Base-by-base conservation (phyloP, 352 stramenopile species). In the Phytophthora uliginosa region DNA sequence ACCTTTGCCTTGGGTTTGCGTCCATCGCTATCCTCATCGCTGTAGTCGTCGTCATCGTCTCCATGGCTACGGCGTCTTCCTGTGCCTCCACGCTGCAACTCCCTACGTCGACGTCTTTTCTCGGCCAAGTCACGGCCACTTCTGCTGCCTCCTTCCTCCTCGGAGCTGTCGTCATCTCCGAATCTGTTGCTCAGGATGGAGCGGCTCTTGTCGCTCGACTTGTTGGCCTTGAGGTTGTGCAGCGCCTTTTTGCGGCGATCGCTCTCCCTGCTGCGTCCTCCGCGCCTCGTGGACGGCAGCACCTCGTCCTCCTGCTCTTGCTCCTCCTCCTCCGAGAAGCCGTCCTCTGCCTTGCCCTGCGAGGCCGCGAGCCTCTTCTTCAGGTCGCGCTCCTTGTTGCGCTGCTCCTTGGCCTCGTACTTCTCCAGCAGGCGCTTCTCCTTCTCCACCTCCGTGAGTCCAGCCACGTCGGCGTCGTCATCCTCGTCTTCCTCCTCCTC, bases 381-480 rank as follows among this genome's bases (percentile, higher is more conserved):
- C 10, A 96, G 76, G 26, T 92, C 86, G 4, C 89, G 81, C 65
- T 96, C 88, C 71, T 96, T 96, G 62, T 82, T 93, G 33, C 89
- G 88, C 55, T 94, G 84, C 62, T 94, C 87, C 18, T 94, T 83
- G 10, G 88, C 88, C 71, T 96, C 89, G 59, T 96, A 96, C 52
- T 93, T 94, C 69, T 96, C 89, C 80, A 96, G 71, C 48, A 96
- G 76, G 0, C 88, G 84, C 76, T 95, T 89, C 73, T 96, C 89
- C 69, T 96, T 96, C 74, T 96, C 89, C 18, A 96, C 88, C 66
- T 96, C 89, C 2, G 89, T 96, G 4, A 96, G 77, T 8, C 89
- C 89, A 20, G 76, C 77, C 33, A 95, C 70, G 18, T 93, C 87
- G 5, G 79, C 76, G 63, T 90, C 85, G 31, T 91, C 86, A 2